These are phyloP conservation scores for Mycena vulgaris DNA, from an alignment of 768 basidiomycete genomes.

Conservation along the genomic window DNA sequence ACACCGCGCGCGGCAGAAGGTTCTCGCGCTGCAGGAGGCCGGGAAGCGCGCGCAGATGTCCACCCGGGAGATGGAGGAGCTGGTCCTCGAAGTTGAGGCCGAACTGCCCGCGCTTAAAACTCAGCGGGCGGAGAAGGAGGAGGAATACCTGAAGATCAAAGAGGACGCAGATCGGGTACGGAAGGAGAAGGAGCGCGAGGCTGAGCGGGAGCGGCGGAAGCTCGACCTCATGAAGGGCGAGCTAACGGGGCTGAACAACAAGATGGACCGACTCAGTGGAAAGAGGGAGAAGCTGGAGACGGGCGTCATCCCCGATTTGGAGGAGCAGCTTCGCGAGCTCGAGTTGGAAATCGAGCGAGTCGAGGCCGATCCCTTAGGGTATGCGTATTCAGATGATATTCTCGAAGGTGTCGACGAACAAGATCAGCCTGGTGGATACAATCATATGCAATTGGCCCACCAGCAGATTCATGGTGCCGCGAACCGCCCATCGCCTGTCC, in stretches of 20 bases:
- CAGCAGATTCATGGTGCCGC: constrained; percentile 14
- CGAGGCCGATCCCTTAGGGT: constrained; percentile 43
- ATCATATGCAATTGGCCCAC: constrained; percentile 11
- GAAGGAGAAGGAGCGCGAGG: constrained; percentile 62
- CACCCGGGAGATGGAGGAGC: constrained; percentile 63
- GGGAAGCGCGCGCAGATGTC: constrained; percentile 82
- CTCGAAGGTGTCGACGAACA: constrained; percentile 35
- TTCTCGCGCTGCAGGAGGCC: constrained; percentile 90
- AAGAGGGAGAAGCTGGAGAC: constrained; percentile 80
- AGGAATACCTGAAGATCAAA: constrained; percentile 59
- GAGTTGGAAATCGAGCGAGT: constrained; percentile 71
- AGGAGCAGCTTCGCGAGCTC: constrained; percentile 73
- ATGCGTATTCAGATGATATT: constrained; percentile 45
- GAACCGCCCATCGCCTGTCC: constrained; percentile 29
- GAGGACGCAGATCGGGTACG: constrained; percentile 63
- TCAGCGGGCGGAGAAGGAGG: constrained; percentile 59
- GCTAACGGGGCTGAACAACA: constrained; percentile 66
- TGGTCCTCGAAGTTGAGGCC: constrained; percentile 62
- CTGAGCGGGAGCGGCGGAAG: constrained; percentile 67
- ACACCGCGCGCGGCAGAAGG: constrained; percentile 87
- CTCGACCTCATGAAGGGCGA: constrained; percentile 73
- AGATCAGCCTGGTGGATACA: constrained; percentile 1
- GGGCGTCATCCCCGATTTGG: constrained; percentile 73
- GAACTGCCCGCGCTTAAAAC: constrained; percentile 59
- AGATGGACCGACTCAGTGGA: constrained; percentile 75